These are phyloP conservation scores for Phlyctochytrium planicorne DNA, from an alignment of 192 early-diverging fungal genomes.

Conservation along the genomic window DNA sequence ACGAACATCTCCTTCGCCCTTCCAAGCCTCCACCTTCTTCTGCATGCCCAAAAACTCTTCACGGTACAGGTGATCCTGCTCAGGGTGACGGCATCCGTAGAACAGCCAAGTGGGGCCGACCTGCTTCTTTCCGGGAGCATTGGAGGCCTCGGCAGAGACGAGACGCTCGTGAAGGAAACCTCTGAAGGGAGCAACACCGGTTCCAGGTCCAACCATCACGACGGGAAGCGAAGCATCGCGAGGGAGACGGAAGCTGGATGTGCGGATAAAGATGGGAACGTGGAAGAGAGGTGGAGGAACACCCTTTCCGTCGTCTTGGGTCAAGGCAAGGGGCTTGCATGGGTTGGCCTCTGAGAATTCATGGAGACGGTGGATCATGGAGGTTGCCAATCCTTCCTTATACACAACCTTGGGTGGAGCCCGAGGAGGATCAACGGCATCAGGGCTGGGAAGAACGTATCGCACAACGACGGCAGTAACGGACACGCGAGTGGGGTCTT, in stretches of 20 bases:
- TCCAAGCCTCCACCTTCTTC: constrained; percentile 36
- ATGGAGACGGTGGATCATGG: constrained; percentile 77
- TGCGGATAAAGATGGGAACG: constrained; percentile 85
- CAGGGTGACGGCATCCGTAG: constrained; percentile 86
- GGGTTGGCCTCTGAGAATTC: constrained; percentile 20
- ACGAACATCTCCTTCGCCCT: constrained; percentile 39
- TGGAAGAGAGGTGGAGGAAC: constrained; percentile 42
- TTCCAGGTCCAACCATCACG: constrained; percentile 99
- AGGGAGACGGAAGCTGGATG: constrained; percentile 90
- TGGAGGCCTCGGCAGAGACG: constrained; percentile 47
- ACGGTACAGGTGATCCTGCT: constrained; percentile 90
- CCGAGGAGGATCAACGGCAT: not conserved
- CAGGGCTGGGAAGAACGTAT: constrained; percentile 57
- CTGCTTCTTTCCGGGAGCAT: constrained; percentile 48
- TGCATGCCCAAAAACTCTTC: constrained; percentile 75
- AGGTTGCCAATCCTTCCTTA: constrained; percentile 81
- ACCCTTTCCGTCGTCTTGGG: constrained; percentile 22
- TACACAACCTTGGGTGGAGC: constrained; percentile 23
- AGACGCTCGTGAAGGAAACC: constrained; percentile 93
- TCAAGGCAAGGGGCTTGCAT: not conserved
- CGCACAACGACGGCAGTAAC: constrained; percentile 89
- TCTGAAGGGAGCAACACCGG: constrained; percentile 97
- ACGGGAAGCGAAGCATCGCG: constrained; percentile 73
- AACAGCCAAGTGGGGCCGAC: constrained; percentile 88
- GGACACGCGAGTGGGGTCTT: constrained; percentile 69